Evolutionary conservation across 192 early-diverging fungal genomes (phyloP).

Genomic region (Haplosporangium gracile): DNA sequence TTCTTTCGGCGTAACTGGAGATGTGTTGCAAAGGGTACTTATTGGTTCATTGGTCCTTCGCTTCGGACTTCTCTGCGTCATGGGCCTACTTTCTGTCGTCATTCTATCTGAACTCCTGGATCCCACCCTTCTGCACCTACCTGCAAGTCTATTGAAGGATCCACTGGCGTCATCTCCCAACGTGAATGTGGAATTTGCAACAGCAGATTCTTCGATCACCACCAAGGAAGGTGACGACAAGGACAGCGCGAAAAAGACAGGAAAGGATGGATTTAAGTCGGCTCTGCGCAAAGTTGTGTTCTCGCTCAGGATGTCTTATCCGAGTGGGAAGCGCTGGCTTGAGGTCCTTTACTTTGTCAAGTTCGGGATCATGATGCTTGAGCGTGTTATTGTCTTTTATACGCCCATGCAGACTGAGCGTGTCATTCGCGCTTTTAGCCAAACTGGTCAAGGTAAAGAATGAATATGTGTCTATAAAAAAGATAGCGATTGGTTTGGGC

Average conservation of each 20-base stretch:
- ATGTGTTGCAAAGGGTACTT: not conserved
- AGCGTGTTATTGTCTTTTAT: slow-evolving; percentile 1
- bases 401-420: slow-evolving; percentile 19
- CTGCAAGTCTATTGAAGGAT: not conserved
- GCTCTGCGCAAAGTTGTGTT: slow-evolving; percentile 3
- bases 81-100: not conserved
- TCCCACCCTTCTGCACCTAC: not conserved
- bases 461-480: no score
- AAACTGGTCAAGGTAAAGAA: not conserved
- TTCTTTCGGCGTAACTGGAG: not conserved
- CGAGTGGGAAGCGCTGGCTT: not conserved
- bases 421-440: slow-evolving; percentile 1
- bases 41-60: not conserved
- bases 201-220: not conserved
- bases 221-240: not conserved
- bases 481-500: not conserved
- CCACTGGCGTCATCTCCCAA: not conserved
- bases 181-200: not conserved
- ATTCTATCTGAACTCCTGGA: not conserved
- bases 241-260: not conserved
- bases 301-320: slow-evolving; percentile 5
- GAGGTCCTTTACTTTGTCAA: slow-evolving; percentile 12
- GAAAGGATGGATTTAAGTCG: not conserved
- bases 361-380: not conserved
- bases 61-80: not conserved